Percentiles rank a stretch among this genome's conserved stretches.
phyloP scores from a whole-genome alignment of 78 protist species.

The Pigoraptor vietnamica region DNA sequence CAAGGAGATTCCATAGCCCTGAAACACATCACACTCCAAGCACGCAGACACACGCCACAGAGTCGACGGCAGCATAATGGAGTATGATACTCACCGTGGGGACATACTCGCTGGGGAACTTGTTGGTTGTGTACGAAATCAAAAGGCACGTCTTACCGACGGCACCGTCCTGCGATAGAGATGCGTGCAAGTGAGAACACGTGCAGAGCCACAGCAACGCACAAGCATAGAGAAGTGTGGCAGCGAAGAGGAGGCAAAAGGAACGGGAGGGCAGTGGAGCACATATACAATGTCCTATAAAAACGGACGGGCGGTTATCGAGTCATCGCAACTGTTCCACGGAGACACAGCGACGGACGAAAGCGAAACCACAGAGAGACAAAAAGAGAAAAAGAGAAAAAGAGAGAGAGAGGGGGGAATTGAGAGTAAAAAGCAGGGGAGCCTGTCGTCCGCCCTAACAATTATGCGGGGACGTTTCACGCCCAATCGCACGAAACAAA shows the following conservation, averaged over 20 bases:
- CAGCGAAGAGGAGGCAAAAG: too few species aligned
- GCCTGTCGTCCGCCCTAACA: too few species aligned
- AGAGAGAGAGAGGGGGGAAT: background rate
- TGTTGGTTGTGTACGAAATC: slow-evolving; percentile 36
- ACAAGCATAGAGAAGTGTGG: too few species aligned
- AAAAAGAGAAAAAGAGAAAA: background rate
- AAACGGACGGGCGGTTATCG: too few species aligned
- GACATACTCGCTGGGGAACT: slow-evolving; percentile 38
- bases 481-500: too few species aligned
- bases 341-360: background rate
- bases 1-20: background rate
- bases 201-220: too few species aligned
- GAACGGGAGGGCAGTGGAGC: too few species aligned
- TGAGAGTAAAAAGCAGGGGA: too few species aligned
- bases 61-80: background rate
- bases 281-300: too few species aligned
- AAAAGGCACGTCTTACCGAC: slow-evolving; percentile 68
- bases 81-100: slow-evolving; percentile 27
- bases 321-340: background rate
- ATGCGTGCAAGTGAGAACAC: slow-evolving; percentile 57
- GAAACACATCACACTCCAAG: background rate
- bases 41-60: background rate
- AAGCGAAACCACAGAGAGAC: background rate
- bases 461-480: too few species aligned
- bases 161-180: slow-evolving; percentile 71